Evolutionary conservation across 1,139 yeast species (phyloP).

Genomic region (Spathaspora jeffriesii): DNA sequence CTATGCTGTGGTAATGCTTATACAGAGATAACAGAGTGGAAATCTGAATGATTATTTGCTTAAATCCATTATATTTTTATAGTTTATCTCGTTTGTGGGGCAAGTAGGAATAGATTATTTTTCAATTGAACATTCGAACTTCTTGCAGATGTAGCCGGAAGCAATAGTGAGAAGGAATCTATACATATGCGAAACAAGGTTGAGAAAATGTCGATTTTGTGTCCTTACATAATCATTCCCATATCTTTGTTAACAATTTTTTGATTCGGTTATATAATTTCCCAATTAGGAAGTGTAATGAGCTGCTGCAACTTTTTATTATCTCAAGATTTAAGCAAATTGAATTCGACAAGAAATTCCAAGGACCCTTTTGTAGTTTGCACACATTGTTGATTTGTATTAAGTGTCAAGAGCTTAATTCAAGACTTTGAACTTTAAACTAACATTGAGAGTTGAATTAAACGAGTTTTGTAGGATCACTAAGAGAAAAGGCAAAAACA

Average conservation of each 20-base stretch:
- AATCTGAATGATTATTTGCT: background rate
- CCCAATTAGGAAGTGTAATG: conserved; percentile 10
- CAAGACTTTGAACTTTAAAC: background rate
- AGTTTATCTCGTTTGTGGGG: background rate
- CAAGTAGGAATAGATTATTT: background rate
- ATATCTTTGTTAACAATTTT: background rate
- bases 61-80: background rate
- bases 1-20: background rate
- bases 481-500: background rate
- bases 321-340: background rate
- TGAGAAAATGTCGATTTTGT: background rate
- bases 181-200: background rate
- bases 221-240: background rate
- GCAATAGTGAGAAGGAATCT: background rate
- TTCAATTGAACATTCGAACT: background rate
- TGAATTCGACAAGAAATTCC: background rate
- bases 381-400: background rate
- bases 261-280: background rate
- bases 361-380: background rate
- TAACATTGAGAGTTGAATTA: background rate
- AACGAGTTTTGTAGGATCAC: background rate
- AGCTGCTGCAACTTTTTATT: background rate
- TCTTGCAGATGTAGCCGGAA: background rate
- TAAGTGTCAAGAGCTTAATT: background rate
- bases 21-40: background rate